Evolutionary conservation across 495 filamentous ascomycete species (phyloP).

Genomic region (Opeltia flavorubescens): DNA sequence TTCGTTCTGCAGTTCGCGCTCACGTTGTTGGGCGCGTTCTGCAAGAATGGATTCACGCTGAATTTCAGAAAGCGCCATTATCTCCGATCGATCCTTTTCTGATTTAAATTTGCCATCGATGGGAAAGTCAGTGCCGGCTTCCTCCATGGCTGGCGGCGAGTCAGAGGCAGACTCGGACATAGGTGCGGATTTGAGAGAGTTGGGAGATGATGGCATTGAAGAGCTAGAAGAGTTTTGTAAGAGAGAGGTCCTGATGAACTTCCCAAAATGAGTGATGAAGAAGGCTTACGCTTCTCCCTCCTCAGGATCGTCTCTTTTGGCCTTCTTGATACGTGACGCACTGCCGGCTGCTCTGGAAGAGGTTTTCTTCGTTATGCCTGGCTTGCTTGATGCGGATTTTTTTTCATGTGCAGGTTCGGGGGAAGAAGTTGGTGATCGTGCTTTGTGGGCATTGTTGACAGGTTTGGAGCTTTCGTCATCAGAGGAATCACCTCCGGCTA

Average conservation of each 20-base stretch:
- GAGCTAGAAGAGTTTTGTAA: constrained; percentile 30
- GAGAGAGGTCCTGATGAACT: constrained; percentile 5
- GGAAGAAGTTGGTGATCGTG: constrained; percentile 23
- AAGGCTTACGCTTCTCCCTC: constrained; percentile 72
- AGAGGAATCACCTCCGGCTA: constrained; percentile 50
- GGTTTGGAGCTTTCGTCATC: constrained; percentile 36
- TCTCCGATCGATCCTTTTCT: constrained; percentile 61
- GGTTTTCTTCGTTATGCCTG: constrained; percentile 26
- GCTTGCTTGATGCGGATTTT: constrained; percentile 36
- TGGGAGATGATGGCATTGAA: constrained; percentile 46
- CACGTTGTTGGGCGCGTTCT: constrained; percentile 68
- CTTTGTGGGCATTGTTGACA: constrained; percentile 16
- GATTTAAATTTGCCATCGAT: constrained; percentile 79
- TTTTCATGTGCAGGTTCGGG: constrained; percentile 20
- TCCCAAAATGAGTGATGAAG: constrained; percentile 1
- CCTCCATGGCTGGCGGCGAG: constrained; percentile 30
- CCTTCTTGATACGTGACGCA: constrained; percentile 26
- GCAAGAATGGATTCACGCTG: constrained; percentile 81
- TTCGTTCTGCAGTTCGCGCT: constrained; percentile 66
- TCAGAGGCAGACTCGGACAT: constrained; percentile 82
- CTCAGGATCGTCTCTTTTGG: constrained; percentile 47
- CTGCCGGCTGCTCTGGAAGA: constrained; percentile 24
- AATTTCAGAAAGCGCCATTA: constrained; percentile 79
- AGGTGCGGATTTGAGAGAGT: constrained; percentile 66
- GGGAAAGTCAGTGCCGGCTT: constrained; percentile 55